Base-by-base conservation (phyloP, 2,329 filamentous ascomycete genomes). In the Ascochyta koolunga region DNA sequence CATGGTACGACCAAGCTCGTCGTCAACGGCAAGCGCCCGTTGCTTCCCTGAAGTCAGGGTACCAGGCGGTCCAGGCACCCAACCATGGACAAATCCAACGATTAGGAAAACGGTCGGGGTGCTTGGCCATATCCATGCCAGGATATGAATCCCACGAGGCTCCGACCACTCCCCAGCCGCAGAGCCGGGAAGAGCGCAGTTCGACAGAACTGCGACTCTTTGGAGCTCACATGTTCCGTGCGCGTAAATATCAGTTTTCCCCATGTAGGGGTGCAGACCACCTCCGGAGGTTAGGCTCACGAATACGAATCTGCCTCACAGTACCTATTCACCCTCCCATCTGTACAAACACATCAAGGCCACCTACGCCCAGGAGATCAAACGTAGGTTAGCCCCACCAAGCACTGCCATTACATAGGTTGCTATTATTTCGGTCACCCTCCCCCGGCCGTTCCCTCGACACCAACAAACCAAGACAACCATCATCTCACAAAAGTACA, bases 111-210 rank as follows among this genome's bases (percentile, higher is more conserved):
- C 70, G 68, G 70, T 68, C 70, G 66, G 63, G 64, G 60, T 70
- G 64, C 69, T 68, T 72, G 69, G 67, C 63, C 63, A 60, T 63
- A 61, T 56, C 63, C 55, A 58, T 51, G 46, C 70, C 60, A 64
- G 71, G 71, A 61, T 66, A 32, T 15, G 44, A 57, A 74, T 75
- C 71, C 73, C 70, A 68, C 69, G 64, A 71, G 67, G 71, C 71
- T 71, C 68, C 65, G 65, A 68, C 69, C 69, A 69, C 58, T 69
- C 58, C 65, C 62, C 66, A 70, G 70, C 69, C 70, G 67, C 66
- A 68, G 57, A 71, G 54, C 69, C 68, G 71, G 71, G 63, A 68
- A 71, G 68, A 65, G 59, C 62, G 61, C 61, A 67, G 64, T 66
- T 56, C 54, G 54, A 66, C 48, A 47, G 51, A 60, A 60, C 53